Evolutionary conservation across 2,329 filamentous ascomycete species (phyloP).

Genomic region (Aspergillus pseudotamarii): DNA sequence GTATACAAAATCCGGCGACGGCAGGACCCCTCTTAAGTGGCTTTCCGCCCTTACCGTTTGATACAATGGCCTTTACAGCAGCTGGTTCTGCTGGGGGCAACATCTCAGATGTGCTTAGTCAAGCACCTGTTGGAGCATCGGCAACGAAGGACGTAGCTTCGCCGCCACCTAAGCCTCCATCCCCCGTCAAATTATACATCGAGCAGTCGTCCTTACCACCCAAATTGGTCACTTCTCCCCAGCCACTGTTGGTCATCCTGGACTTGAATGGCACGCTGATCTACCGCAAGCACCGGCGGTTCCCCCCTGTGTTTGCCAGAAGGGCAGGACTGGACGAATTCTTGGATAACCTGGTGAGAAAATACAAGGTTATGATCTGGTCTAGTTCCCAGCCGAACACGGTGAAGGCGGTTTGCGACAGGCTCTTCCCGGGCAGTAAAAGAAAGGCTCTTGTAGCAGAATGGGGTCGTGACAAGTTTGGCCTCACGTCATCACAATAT

Average conservation of each 20-base stretch:
- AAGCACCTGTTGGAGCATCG: slow-evolving; percentile 16
- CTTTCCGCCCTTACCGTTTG: slow-evolving; percentile 10
- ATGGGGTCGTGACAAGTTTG: slow-evolving; percentile 79
- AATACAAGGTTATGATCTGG: slow-evolving; percentile 85
- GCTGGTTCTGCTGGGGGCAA: slow-evolving; percentile 3
- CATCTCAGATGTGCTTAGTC: not conserved
- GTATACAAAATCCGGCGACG: slow-evolving; percentile 10
- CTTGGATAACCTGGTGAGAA: slow-evolving; percentile 70
- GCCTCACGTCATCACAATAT: slow-evolving; percentile 67
- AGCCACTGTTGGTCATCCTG: slow-evolving; percentile 76
- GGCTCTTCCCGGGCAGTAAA: slow-evolving; percentile 62
- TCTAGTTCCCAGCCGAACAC: slow-evolving; percentile 79
- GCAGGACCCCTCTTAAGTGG: slow-evolving; percentile 13
- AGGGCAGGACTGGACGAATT: slow-evolving; percentile 72
- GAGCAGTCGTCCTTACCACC: slow-evolving; percentile 52
- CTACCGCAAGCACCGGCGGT: slow-evolving; percentile 61
- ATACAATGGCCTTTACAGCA: slow-evolving; percentile 10
- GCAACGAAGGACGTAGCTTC: slow-evolving; percentile 6
- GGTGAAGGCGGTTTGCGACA: slow-evolving; percentile 61
- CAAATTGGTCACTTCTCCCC: slow-evolving; percentile 48
- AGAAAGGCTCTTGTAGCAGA: slow-evolving; percentile 63
- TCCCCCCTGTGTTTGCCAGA: slow-evolving; percentile 59
- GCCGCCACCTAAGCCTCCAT: slow-evolving; percentile 47
- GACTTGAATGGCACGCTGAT: slow-evolving; percentile 94
- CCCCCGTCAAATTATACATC: slow-evolving; percentile 65